Base-by-base conservation (phyloP, 768 basidiomycete species). In the Agaricus bisporus region DNA sequence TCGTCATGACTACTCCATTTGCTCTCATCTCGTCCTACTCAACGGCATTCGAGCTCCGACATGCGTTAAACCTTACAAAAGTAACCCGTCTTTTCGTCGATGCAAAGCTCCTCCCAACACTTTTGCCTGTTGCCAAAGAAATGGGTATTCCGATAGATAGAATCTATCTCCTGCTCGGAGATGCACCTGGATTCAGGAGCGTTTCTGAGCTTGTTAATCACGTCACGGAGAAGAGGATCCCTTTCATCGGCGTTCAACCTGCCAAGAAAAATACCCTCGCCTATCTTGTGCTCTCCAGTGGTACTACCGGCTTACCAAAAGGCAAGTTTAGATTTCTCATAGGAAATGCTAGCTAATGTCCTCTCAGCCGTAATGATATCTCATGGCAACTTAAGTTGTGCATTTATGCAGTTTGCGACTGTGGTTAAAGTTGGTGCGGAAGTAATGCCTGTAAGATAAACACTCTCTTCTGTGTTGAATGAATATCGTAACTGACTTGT, bases 241-340 rank as follows among this genome's bases (percentile, higher is more conserved):
- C 78, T 7, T 62, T 70, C 1, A 60, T 78, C 1, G 68, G 70
- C 1, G 65, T 81, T 29, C 73, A 70, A 39, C 69, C 73, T 0
- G 85, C 78, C 0, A 67, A 58, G 15, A 71, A 68, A 28, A 69
- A 83, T 55, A 85, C 82, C 0, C 66, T 88, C 1, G 87, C 84
- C 0, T 87, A 89, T 63, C 69, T 90, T 3, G 70, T 85, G 0
- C 88, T 87, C 61, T 90, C 88, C 0, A 89, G 88, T 59, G 88
- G 88, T 20, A 90, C 88, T 0, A 88, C 77, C 55, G 88, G 88
- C 0, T 68, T 83, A 3, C 86, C 88, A 0, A 90, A 90, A 77
- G 86, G 86, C 82, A 22, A 15, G 3, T 28, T 45, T 32, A 12
- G 4, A 25, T 17, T 53, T 26, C 32, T 47, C 41, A 15, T 26